These are phyloP conservation scores for Endocalyx cinctus DNA, from an alignment of 2,329 filamentous ascomycete species.

Conservation along the genomic window DNA sequence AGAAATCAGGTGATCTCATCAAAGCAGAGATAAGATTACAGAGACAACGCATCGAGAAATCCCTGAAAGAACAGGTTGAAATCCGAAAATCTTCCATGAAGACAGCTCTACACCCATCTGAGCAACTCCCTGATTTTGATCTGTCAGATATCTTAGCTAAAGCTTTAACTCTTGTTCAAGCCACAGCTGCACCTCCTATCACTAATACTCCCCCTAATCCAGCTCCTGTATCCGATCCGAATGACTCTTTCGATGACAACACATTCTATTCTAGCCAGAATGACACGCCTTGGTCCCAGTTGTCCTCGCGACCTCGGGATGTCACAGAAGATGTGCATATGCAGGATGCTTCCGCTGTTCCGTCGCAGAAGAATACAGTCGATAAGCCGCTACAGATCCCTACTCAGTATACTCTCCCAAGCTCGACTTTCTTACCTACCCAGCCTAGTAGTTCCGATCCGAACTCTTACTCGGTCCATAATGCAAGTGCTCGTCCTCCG, in stretches of 20 bases:
- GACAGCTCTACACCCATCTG: constrained; percentile 37
- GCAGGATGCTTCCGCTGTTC: constrained; percentile 31
- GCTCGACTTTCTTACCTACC: no score
- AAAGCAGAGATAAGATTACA: constrained; percentile 77
- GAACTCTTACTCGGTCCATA: constrained; percentile 4
- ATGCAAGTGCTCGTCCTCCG: constrained; percentile 13
- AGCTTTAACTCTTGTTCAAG: constrained; percentile 67
- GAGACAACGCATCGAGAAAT: constrained; percentile 74
- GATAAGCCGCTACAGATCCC: no score
- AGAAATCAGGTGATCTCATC: constrained; percentile 80
- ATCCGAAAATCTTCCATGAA: constrained; percentile 46
- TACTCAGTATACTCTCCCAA: no score
- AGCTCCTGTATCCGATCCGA: constrained; percentile 58
- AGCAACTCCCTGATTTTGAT: constrained; percentile 61
- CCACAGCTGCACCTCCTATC: constrained; percentile 55
- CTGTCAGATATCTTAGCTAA: constrained; percentile 68
- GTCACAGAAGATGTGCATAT: constrained; percentile 35
- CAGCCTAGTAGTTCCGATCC: not conserved
- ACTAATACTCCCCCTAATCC: constrained; percentile 50
- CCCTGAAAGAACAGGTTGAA: constrained; percentile 72
- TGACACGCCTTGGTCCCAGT: constrained; percentile 63
- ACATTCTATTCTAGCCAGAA: constrained; percentile 95
- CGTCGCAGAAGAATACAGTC: constrained; percentile 28
- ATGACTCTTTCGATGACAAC: constrained; percentile 86
- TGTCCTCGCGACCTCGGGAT: constrained; percentile 45